phyloP scores from a whole-genome alignment of 1,284 basidiomycete genomes.

The Caloboletus firmus region DNA sequence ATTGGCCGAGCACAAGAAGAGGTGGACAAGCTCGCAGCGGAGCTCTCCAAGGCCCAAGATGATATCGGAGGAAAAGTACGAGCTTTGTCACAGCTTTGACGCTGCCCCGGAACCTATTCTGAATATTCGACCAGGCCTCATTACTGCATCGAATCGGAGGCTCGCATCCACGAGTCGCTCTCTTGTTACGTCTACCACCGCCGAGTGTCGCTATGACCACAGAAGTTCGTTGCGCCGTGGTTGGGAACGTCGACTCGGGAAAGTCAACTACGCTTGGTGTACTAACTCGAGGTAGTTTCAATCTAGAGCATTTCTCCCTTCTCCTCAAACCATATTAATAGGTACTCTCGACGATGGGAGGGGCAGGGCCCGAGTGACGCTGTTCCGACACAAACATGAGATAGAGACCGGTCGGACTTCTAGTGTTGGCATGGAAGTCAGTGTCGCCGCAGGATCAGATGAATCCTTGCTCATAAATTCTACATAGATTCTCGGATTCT shows the following conservation, averaged over 20 bases:
- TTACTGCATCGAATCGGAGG: slow-evolving; percentile 50
- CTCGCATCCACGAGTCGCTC: slow-evolving; percentile 52
- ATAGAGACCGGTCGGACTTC: slow-evolving; percentile 94
- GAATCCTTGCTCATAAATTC: not conserved
- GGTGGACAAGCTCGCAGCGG: slow-evolving; percentile 46
- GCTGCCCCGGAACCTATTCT: not conserved
- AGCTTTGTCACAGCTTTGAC: not conserved
- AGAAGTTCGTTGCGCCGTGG: slow-evolving; percentile 93
- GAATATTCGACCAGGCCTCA: slow-evolving; percentile 45
- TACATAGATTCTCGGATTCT: slow-evolving; percentile 81
- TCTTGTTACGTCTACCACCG: slow-evolving; percentile 71
- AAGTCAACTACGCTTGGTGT: slow-evolving; percentile 95
- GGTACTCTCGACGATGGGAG: slow-evolving; percentile 93
- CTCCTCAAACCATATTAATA: slow-evolving; percentile 37
- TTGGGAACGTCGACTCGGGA: slow-evolving; percentile 93
- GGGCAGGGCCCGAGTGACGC: slow-evolving; percentile 86
- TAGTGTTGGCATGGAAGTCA: slow-evolving; percentile 93
- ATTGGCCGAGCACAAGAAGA: slow-evolving; percentile 49
- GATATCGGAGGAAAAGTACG: slow-evolving; percentile 75
- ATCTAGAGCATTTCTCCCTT: not conserved
- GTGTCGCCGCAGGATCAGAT: slow-evolving; percentile 7
- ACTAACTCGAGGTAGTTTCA: slow-evolving; percentile 61
- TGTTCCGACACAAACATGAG: slow-evolving; percentile 98
- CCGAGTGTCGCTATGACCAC: slow-evolving; percentile 69
- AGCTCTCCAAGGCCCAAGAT: slow-evolving; percentile 52